A percentile compares a stretch with the other conserved stretches of the same genome.
Evolutionary conservation across 371 early-diverging fungal genomes (phyloP).

Genomic region (Mortierella sp.): DNA sequence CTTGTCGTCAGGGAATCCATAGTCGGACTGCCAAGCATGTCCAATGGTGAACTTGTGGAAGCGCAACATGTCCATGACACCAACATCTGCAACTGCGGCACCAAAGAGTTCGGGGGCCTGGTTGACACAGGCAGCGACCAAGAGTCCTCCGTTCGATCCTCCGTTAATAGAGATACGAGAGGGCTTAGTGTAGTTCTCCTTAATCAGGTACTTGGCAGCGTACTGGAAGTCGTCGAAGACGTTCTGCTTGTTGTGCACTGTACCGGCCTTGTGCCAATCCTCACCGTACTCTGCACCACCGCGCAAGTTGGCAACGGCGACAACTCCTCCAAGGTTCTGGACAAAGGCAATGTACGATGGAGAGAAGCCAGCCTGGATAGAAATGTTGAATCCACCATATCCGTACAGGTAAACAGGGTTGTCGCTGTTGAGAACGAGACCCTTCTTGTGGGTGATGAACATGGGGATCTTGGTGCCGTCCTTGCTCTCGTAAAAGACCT

Average conservation of each 20-base stretch:
- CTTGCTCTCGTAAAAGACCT: constrained; percentile 72
- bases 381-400: constrained; percentile 76
- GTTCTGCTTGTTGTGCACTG: constrained; percentile 60
- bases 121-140: constrained; percentile 62
- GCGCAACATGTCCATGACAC: constrained; percentile 70
- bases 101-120: constrained; percentile 71
- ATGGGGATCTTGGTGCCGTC: constrained; percentile 78
- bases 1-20: constrained; percentile 66
- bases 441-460: constrained; percentile 73
- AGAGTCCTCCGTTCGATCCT: constrained; percentile 81
- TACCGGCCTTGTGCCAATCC: constrained; percentile 65
- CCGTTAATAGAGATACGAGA: constrained; percentile 75
- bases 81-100: constrained; percentile 63
- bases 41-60: constrained; percentile 76
- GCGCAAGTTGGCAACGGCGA: constrained; percentile 63
- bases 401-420: constrained; percentile 74
- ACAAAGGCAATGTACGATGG: constrained; percentile 63
- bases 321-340: constrained; percentile 61
- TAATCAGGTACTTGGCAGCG: constrained; percentile 62
- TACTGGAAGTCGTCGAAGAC: constrained; percentile 67
- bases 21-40: constrained; percentile 68
- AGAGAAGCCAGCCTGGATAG: constrained; percentile 66
- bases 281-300: constrained; percentile 71
- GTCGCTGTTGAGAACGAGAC: constrained; percentile 61
- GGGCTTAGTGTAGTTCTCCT: constrained; percentile 59